Conservation (phyloP, 1,139 yeast species). For the Protomyces inundatus region DNA sequence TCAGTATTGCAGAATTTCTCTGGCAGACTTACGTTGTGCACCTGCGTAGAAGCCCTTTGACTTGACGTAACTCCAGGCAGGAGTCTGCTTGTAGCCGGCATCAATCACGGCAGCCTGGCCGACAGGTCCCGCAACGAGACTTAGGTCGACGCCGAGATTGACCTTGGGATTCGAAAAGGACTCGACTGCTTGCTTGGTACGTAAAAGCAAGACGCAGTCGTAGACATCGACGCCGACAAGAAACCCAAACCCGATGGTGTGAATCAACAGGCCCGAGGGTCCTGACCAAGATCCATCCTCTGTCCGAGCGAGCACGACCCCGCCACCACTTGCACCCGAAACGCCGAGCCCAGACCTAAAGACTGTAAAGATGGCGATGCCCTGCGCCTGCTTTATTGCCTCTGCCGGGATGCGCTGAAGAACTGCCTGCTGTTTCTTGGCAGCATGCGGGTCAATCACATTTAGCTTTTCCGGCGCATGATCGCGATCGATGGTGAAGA, state of each 20-base stretch:
- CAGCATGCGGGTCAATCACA: conserved; percentile 10
- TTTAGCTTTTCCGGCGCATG: conserved; percentile 1
- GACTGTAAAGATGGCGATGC: conserved; percentile 26
- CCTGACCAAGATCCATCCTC: conserved; percentile 18
- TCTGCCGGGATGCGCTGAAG: conserved; percentile 23
- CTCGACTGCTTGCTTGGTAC: conserved; percentile 17
- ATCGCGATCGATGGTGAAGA: conserved; percentile 16
- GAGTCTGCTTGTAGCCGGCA: conserved; percentile 16
- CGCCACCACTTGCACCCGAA: conserved; percentile 20
- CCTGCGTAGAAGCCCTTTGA: conserved; percentile 25
- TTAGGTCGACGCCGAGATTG: conserved; percentile 17
- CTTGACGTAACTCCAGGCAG: conserved; percentile 23
- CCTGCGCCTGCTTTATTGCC: conserved; percentile 15
- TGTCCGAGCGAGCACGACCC: conserved; percentile 16
- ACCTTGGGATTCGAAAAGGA: conserved; percentile 13
- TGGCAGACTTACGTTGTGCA: neutral
- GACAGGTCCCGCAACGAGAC: conserved; percentile 19
- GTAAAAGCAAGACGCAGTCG: conserved; percentile 18
- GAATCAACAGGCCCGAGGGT: conserved; percentile 16
- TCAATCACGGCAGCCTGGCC: conserved; percentile 13
- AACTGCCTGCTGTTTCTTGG: conserved; percentile 16
- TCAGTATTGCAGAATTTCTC: neutral
- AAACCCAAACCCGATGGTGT: conserved; percentile 23
- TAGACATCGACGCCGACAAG: conserved; percentile 21
- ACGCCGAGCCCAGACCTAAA: conserved; percentile 17